Base-by-base conservation (phyloP, 441 rosid genomes). In the Bruguiera hainesii region DNA sequence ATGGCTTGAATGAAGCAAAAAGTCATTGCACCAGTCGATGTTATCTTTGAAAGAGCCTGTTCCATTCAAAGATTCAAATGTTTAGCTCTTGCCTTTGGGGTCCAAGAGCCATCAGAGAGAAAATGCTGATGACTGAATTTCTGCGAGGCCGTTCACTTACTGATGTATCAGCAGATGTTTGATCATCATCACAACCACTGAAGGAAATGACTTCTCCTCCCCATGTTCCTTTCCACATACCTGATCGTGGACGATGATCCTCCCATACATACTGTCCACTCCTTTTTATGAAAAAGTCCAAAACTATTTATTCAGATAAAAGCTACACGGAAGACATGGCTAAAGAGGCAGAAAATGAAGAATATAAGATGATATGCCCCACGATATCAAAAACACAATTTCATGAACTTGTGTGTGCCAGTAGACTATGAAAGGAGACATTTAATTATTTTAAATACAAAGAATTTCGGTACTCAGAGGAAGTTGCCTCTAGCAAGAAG, bases 11-110 rank as follows among this genome's bases (percentile, higher is more conserved):
- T 93, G 75, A 93, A 91, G 75, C 95, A 91, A 81, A 79, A 91
- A 26, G 97, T 91, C 98, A 93, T 89, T 68, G 97, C 98, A 68
- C 98, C 97, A 0, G 97, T 91, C 5, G 95, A 89, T 18, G 97
- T 88, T 67, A 91, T 79, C 83, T 73, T 85, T 28, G 98, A 93
- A 56, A 91, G 71, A 37, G 96, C 97, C 98, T 91, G 84, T 58
- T 16, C 35, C 66, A 56, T 21, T 10, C 18, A 42, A 56, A 64
- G 55, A 53, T 42, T n/a, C 25, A 11, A 67, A 31, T 23, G 37
- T 49, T 60, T 60, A 29, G 4, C 56, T 29, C 56, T 23, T 50
- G 19, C 31, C 25, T 65, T 70, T 46, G 58, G 57, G 64, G 59
- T 25, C 16, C 60, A 31, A 28, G 46, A 37, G 7, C 52, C 2